Evolutionary conservation across 2,329 filamentous ascomycete genomes (phyloP).

Genomic region (Sordariomycetes sp.): DNA sequence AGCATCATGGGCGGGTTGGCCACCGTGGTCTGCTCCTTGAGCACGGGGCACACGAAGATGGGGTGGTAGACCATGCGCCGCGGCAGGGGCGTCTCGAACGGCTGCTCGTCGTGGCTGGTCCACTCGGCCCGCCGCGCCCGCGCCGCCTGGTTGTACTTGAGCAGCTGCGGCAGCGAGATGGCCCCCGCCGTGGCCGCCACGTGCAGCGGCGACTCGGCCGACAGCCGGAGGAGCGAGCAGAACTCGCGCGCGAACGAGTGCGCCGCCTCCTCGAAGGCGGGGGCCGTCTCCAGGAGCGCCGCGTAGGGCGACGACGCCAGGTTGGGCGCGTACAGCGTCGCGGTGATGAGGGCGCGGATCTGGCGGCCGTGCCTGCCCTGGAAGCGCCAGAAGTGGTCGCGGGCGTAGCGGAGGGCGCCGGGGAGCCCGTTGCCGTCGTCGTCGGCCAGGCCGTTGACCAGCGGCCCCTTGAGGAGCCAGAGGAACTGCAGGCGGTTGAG

Average conservation of each 20-base stretch:
- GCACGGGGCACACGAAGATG: constrained; percentile 96
- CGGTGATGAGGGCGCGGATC: constrained; percentile 70
- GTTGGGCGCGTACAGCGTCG: constrained; percentile 70
- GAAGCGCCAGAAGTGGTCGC: constrained; percentile 63
- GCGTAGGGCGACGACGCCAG: constrained; percentile 67
- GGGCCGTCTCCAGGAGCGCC: constrained; percentile 63
- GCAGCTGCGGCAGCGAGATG: constrained; percentile 77
- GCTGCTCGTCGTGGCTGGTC: constrained; percentile 84
- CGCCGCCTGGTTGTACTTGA: constrained; percentile 83
- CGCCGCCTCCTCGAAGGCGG: constrained; percentile 73
- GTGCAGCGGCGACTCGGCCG: constrained; percentile 85
- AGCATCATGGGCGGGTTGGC: constrained; percentile 94
- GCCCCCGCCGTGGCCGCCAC: constrained; percentile 86
- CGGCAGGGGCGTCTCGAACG: constrained; percentile 59
- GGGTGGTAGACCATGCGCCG: constrained; percentile 69
- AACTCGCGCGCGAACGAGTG: constrained; percentile 89
- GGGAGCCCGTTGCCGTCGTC: constrained; percentile 42
- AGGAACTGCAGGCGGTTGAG: constrained; percentile 83
- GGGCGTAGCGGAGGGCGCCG: constrained; percentile 67
- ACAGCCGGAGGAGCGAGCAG: constrained; percentile 81
- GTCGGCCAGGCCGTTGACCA: constrained; percentile 43
- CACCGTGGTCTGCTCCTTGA: constrained; percentile 91
- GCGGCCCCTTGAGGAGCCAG: constrained; percentile 65
- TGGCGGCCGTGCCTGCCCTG: constrained; percentile 64
- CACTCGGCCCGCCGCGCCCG: constrained; percentile 86